These are phyloP conservation scores for Daldinia sp. DNA, from an alignment of 2,329 filamentous ascomycete species.

Conservation along the genomic window DNA sequence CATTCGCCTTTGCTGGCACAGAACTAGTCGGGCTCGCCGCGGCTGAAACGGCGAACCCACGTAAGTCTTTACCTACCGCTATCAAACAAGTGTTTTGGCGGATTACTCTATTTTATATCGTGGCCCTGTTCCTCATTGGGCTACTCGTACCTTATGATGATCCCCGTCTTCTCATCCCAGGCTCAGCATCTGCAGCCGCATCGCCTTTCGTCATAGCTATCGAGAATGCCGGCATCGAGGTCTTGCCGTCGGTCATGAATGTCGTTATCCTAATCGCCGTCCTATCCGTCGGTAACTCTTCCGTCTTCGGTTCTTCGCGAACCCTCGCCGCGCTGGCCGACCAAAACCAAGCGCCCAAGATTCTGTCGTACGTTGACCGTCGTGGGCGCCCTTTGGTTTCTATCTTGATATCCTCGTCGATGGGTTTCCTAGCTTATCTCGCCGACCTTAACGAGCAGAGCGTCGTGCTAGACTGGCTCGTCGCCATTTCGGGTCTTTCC, in stretches of 20 bases:
- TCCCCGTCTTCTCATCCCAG: conserved; percentile 65
- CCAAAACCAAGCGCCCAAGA: conserved; percentile 79
- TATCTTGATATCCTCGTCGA: conserved; percentile 69
- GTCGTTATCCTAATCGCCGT: conserved; percentile 92
- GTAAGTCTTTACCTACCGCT: conserved; percentile 83
- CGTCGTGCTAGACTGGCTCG: conserved; percentile 80
- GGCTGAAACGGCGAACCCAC: conserved; percentile 79
- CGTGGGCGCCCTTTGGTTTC: conserved; percentile 80
- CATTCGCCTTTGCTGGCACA: conserved; percentile 79
- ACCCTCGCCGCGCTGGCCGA: conserved; percentile 91
- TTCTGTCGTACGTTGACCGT: conserved; percentile 83
- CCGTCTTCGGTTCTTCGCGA: conserved; percentile 89
- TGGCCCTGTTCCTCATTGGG: conserved; percentile 81
- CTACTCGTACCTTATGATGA: conserved; percentile 81
- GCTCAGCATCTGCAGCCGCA: conserved; percentile 69
- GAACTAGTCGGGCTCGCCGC: conserved; percentile 80
- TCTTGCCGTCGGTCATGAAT: conserved; percentile 90
- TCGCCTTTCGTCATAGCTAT: conserved; percentile 96
- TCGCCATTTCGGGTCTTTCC: conserved; percentile 75
- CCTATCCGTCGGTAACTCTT: conserved; percentile 88
- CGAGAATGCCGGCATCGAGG: conserved; percentile 77
- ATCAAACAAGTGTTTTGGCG: conserved; percentile 97
- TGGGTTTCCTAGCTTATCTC: conserved; percentile 82
- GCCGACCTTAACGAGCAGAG: conserved; percentile 68
- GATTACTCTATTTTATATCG: conserved; percentile 88